Evolutionary conservation across 352 stramenopile genomes (phyloP).

Genomic region (Bremia lactucae): DNA sequence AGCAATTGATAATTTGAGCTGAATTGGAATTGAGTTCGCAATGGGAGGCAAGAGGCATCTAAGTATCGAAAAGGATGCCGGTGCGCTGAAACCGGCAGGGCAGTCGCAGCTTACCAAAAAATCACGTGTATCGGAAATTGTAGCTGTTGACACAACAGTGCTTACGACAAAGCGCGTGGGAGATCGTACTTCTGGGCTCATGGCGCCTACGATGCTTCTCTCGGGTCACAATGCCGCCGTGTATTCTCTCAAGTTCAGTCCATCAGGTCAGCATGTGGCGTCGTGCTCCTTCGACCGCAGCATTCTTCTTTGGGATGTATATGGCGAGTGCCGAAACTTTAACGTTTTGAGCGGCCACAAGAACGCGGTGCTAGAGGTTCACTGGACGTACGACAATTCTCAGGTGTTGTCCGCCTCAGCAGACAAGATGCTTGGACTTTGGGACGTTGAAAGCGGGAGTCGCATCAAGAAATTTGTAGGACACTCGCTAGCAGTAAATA

Average conservation of each 20-base stretch:
- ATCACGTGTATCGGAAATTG: conserved; percentile 57
- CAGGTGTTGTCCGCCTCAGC: conserved; percentile 86
- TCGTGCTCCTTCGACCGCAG: conserved; percentile 64
- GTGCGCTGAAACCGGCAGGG: conserved; percentile 16
- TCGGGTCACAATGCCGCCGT: conserved; percentile 62
- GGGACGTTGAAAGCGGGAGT: conserved; percentile 73
- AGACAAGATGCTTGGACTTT: conserved; percentile 87
- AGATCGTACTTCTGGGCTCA: conserved; percentile 54
- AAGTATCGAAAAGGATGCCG: conserved; percentile 11
- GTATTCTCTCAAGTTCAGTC: conserved; percentile 76
- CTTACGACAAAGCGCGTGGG: conserved; percentile 38
- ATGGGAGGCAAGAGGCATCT: conserved; percentile 22
- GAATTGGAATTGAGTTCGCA: too few species aligned
- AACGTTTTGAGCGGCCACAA: conserved; percentile 91
- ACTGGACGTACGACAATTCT: conserved; percentile 86
- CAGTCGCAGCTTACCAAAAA: conserved; percentile 48
- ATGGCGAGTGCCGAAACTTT: conserved; percentile 88
- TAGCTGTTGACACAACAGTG: conserved; percentile 52
- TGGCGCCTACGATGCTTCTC: conserved; percentile 71
- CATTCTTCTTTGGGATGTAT: conserved; percentile 86
- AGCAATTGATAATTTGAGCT: too few species aligned
- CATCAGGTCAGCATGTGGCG: conserved; percentile 52
- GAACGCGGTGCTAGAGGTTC: conserved; percentile 90
- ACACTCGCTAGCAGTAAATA: conserved; percentile 87
- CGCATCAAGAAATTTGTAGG: conserved; percentile 79